phyloP scores from a whole-genome alignment of 805 yeast species.

The Sungouiozyma intestinalis region DNA sequence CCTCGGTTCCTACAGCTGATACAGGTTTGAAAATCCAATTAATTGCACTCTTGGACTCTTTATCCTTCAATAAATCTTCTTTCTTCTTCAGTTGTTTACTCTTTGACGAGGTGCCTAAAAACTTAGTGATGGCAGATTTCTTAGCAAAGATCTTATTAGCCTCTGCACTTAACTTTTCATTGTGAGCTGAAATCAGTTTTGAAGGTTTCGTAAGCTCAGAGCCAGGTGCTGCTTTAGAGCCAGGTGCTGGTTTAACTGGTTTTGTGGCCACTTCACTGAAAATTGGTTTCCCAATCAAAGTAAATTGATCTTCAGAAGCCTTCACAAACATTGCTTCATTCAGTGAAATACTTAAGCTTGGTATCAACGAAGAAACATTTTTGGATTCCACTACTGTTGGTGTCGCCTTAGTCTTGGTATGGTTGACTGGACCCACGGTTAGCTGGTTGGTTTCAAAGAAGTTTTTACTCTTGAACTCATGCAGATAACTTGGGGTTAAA shows the following conservation, averaged over 20 bases:
- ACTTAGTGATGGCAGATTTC: constrained; percentile 7
- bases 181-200: not conserved
- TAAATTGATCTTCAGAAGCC: constrained; percentile 32
- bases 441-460: constrained; percentile 16
- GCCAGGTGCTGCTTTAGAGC: not conserved
- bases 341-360: constrained; percentile 33
- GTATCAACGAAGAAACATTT: constrained; percentile 25
- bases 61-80: constrained; percentile 2
- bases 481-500: constrained; percentile 54
- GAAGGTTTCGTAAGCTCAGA: not conserved
- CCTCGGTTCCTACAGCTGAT: constrained; percentile 33
- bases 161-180: not conserved
- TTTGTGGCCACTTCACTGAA: constrained; percentile 10
- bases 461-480: constrained; percentile 45
- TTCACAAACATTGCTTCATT: constrained; percentile 28
- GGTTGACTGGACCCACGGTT: constrained; percentile 1
- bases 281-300: constrained; percentile 28
- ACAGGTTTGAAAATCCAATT: constrained; percentile 23
- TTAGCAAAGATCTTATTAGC: not conserved
- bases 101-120: constrained; percentile 5
- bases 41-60: constrained; percentile 7
- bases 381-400: not conserved
- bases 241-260: not conserved
- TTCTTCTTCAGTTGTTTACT: constrained; percentile 5
- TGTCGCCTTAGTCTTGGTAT: constrained; percentile 7